Conservation (phyloP, 495 filamentous ascomycete species). For the Annulohypoxylon bovei region DNA sequence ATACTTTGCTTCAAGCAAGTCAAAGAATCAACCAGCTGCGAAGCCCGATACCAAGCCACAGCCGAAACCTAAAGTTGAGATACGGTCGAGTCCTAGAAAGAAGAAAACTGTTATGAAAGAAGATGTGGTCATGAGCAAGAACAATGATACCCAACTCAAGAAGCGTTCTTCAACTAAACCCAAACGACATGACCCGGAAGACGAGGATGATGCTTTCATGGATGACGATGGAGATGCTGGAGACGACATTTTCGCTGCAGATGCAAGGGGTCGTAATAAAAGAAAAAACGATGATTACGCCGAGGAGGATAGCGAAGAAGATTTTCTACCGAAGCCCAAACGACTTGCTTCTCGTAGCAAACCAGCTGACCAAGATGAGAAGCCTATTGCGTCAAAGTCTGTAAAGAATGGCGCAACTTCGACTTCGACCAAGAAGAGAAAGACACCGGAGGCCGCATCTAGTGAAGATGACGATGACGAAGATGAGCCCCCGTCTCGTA, state of each 20-base stretch:
- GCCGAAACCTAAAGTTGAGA: slow-evolving; percentile 42
- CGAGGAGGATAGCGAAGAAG: slow-evolving; percentile 68
- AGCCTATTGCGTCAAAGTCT: slow-evolving; percentile 44
- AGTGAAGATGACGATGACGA: slow-evolving; percentile 59
- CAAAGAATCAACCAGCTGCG: slow-evolving; percentile 49
- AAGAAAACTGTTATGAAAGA: slow-evolving; percentile 45
- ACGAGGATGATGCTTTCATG: slow-evolving; percentile 62
- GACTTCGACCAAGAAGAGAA: slow-evolving; percentile 57
- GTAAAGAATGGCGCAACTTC: slow-evolving; percentile 53
- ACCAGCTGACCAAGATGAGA: slow-evolving; percentile 52
- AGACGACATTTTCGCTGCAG: slow-evolving; percentile 78
- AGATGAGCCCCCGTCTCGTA: slow-evolving; percentile 55
- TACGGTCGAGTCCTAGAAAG: slow-evolving; percentile 55
- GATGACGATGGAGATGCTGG: slow-evolving; percentile 72
- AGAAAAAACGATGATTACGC: slow-evolving; percentile 75
- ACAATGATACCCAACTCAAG: slow-evolving; percentile 38
- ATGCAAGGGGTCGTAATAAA: slow-evolving; percentile 65
- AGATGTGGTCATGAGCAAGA: slow-evolving; percentile 34
- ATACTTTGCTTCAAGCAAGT: slow-evolving; percentile 59
- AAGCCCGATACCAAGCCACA: slow-evolving; percentile 49
- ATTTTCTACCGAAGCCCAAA: slow-evolving; percentile 62
- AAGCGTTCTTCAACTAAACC: slow-evolving; percentile 47
- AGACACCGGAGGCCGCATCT: slow-evolving; percentile 52
- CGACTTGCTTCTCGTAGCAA: slow-evolving; percentile 54
- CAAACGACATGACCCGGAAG: slow-evolving; percentile 45